Percentiles rank a stretch among this genome's conserved stretches.
Conservation (phyloP, 805 yeast species). For the Hanseniaspora thailandica region DNA sequence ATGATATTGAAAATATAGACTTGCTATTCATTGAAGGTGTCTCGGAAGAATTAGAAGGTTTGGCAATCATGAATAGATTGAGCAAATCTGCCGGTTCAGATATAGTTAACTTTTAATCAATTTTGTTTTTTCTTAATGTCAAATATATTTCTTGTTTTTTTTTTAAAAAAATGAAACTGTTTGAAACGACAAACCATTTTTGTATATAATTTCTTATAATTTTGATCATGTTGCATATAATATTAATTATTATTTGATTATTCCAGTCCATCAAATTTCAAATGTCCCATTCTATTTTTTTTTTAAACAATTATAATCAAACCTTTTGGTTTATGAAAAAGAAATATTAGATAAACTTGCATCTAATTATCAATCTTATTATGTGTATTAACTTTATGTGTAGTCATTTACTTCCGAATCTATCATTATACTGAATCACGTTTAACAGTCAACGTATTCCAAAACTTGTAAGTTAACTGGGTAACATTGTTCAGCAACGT, state of each 20-base stretch:
- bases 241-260: too few species aligned
- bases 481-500: conserved; percentile 49
- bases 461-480: conserved; percentile 51
- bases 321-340: too few species aligned
- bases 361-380: not conserved
- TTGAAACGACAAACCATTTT: not conserved
- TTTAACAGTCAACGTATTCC: conserved; percentile 45
- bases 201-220: not conserved
- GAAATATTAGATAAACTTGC: too few species aligned
- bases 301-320: not conserved
- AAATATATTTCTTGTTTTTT: not conserved
- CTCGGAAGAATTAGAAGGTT: conserved; percentile 62
- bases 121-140: not conserved
- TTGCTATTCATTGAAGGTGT: conserved; percentile 77
- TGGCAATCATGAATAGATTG: conserved; percentile 89
- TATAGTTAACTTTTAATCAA: conserved; percentile 5
- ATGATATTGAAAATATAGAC: conserved; percentile 49
- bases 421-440: not conserved
- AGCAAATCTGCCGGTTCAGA: conserved; percentile 59
- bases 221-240: too few species aligned
- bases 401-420: conserved; percentile 1
- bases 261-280: not conserved
- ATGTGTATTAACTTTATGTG: not conserved
- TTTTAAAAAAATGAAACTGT: not conserved
- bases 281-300: not conserved